Base-by-base conservation (phyloP, 371 early-diverging fungal species). In the Syncephalastrum sp. region DNA sequence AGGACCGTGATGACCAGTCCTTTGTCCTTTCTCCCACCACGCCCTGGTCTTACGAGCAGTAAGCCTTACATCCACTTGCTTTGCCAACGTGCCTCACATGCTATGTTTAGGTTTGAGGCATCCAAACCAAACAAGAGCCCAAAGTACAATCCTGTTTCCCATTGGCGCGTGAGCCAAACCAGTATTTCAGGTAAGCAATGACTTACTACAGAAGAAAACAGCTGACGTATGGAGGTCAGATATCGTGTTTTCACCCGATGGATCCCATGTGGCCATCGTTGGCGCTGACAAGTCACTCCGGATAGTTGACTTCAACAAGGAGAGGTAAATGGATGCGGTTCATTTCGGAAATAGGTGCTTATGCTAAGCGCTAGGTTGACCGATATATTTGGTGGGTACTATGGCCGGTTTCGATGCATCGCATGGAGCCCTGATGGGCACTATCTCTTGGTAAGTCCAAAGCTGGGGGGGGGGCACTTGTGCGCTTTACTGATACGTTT, bases 371-470 rank as follows among this genome's bases (percentile, higher is more conserved):
- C 16, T 59, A 84, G 77, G 44, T 64, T 94, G 16, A 60, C 77
- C 19, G 94, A 94, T 67, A 84, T 88, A 0, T 92, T 84, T 61
- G 60, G 64, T 47, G 74, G 86, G 10, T 96, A 91, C 63, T 96
- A 92, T 74, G 95, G 94, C 47, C 90, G 92, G 1, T 60, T 97
- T 23, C 78, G 74, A 14, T 94, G 95, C 64, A 89, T 93, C 5
- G 83, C 88, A 15, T 99, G 96, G 96, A 91, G 95, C 58, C 90
- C 91, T 5, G 97, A 97, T 73, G 92, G 92, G 7, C 90, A 84
- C 63, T 96, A 92, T 68, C 78, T 99, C 19, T 75, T 97, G 54
- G 92, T 92, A 69, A 86, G 54, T 15, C 14, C 45, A 14, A 17
- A 42, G 23, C 24, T 21, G 5, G 15, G 7, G 21, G 23, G 38